These are phyloP conservation scores for Laguncularia racemosa DNA, from an alignment of 345 rosid genomes.

Conservation along the genomic window DNA sequence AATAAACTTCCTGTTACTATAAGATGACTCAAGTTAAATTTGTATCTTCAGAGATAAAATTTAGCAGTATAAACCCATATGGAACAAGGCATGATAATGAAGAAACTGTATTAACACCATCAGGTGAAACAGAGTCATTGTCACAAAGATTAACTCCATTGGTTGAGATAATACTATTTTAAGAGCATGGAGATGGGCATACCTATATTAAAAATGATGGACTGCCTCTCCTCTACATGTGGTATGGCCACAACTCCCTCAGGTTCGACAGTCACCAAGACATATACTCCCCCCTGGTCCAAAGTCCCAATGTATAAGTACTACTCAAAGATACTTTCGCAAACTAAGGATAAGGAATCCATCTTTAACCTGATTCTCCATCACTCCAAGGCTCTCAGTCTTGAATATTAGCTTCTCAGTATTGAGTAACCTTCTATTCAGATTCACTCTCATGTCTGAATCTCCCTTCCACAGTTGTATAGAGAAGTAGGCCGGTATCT, in stretches of 20 bases:
- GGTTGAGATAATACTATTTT: too few species aligned
- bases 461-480: slow-evolving; percentile 45
- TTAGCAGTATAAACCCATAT: too few species aligned
- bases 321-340: neutral
- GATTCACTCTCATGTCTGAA: slow-evolving; percentile 14
- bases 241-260: slow-evolving; percentile 77
- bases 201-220: slow-evolving; percentile 72
- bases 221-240: slow-evolving; percentile 38
- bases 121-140: too few species aligned
- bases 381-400: slow-evolving; percentile 8
- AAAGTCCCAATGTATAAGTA: slow-evolving; percentile 1
- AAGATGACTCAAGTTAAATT: too few species aligned
- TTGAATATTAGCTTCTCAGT: slow-evolving; percentile 19
- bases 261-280: slow-evolving; percentile 68
- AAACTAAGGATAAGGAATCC: neutral
- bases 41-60: too few species aligned
- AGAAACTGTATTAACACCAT: too few species aligned
- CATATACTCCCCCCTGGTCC: slow-evolving; percentile 42
- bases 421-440: slow-evolving; percentile 15
- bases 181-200: slow-evolving; percentile 2
- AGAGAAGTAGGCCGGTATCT: slow-evolving; percentile 75
- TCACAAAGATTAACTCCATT: too few species aligned
- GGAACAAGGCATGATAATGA: too few species aligned
- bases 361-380: slow-evolving; percentile 9
- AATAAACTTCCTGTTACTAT: too few species aligned